Base-by-base conservation (phyloP, 1,284 basidiomycete genomes). In the Moniliella sp. region DNA sequence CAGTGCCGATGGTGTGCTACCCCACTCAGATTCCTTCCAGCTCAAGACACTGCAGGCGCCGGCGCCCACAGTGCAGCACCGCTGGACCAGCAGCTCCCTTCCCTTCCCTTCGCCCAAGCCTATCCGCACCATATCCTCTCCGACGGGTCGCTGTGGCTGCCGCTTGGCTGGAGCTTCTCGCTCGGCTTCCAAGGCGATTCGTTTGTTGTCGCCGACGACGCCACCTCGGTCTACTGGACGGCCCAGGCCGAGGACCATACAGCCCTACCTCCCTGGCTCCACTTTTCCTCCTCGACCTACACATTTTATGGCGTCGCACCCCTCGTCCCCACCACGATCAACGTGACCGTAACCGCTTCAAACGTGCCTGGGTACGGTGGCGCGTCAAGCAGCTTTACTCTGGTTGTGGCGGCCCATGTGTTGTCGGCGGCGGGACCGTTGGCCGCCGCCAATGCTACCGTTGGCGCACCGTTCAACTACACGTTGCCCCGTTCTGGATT, bases 161-260 rank as follows among this genome's bases (percentile, higher is more conserved):
- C 81, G 1, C 70, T 72, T 2, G 64, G 66, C 18, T 91, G 83
- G 82, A 82, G 79, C 0, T 93, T 88, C 62, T 83, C 79, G 46
- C 69, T 93, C 35, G 86, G 84, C 8, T 74, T 91, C 48, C 64
- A 73, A 26, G 66, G 70, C 38, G 65, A 70, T 31, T 83, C 78
- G 1, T 78, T 75, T 56, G 50, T 52, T 52, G 1, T 63, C 68
- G 21, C 52, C 62, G 4, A 30, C 43, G 14, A 42, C 47, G 25
- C 40, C 53, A 31, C 36, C n/a, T n/a, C 41, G 15, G 61, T 86
- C 10, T 78, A 64, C 57, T 84, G 82, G 50, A 67, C 69, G 4
- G 74, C 74, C 7, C 65, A 69, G 17, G 69, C 71, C 42, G 64
- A 65, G 0, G 72, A 81, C 43, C 75, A 78, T 3, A 69, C 71